A percentile compares a stretch with the other conserved stretches of the same genome.
Conservation (phyloP, 2,329 filamentous ascomycete genomes). For the Aspergillus sojae region DNA sequence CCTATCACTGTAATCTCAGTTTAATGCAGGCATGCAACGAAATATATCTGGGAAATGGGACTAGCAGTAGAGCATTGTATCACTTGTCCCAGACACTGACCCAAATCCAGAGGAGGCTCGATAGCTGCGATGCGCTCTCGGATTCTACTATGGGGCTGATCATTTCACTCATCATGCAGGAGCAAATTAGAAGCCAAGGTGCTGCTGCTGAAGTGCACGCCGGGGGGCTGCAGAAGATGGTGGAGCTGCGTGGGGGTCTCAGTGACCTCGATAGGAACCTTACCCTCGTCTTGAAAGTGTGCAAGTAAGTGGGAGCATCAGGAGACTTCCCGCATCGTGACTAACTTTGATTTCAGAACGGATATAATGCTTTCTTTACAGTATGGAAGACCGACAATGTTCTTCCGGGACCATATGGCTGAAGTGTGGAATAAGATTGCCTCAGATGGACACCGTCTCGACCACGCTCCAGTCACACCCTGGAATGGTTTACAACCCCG, state of each 20-base stretch:
- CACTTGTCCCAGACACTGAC: constrained; percentile 15
- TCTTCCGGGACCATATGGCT: constrained; percentile 16
- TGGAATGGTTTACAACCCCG: constrained; percentile 2
- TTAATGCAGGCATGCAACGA: constrained; percentile 19
- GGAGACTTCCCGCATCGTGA: not conserved
- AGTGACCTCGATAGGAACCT: constrained; percentile 9
- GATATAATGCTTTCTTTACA: constrained; percentile 9
- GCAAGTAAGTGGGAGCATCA: constrained; percentile 11
- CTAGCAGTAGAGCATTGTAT: constrained; percentile 11
- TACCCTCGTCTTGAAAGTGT: constrained; percentile 11
- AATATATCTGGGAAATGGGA: constrained; percentile 7
- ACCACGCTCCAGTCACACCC: not conserved
- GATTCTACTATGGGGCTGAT: constrained; percentile 16
- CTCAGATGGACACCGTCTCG: not conserved
- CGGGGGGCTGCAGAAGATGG: no score
- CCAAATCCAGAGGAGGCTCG: constrained; percentile 10
- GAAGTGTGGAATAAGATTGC: constrained; percentile 4
- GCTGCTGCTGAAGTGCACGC: no score
- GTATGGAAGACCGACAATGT: constrained; percentile 10
- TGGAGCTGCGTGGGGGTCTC: not conserved
- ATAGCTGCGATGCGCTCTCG: constrained; percentile 11
- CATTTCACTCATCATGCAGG: not conserved
- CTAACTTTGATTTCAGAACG: not conserved
- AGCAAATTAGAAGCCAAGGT: no score
- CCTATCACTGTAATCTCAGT: constrained; percentile 12